phyloP scores from a whole-genome alignment of 331 rosid genomes.

The Saraca asoca region DNA sequence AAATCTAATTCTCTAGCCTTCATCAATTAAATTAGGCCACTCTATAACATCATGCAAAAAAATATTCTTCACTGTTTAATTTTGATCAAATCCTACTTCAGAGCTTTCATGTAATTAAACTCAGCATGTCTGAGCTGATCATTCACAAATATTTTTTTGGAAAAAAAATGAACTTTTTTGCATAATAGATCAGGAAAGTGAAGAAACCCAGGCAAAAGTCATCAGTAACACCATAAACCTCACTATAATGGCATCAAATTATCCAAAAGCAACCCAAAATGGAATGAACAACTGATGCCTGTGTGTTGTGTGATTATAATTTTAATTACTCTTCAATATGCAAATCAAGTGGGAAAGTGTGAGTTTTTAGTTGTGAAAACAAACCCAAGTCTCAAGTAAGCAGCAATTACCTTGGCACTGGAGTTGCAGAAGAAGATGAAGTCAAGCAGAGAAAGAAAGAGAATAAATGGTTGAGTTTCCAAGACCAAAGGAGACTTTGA shows the following conservation, averaged over 20 bases:
- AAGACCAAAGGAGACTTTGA: constrained; percentile 23
- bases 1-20: constrained; percentile 22
- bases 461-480: constrained; percentile 24
- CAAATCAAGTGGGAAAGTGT: neutral
- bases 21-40: neutral
- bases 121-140: neutral
- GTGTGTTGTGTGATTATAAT: neutral
- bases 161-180: neutral
- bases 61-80: neutral
- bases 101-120: neutral
- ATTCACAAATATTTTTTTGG: neutral
- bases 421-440: constrained; percentile 31
- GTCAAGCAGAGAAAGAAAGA: neutral
- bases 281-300: neutral
- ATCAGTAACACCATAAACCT: constrained; percentile 7
- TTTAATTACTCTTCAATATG: neutral
- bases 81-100: constrained; percentile 18
- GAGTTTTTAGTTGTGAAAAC: neutral
- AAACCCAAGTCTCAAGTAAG: neutral
- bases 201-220: constrained; percentile 15
- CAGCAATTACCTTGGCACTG: constrained; percentile 34
- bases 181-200: neutral
- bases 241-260: constrained; percentile 10
- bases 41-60: constrained; percentile 16
- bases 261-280: no score